Evolutionary conservation across 2,329 filamentous ascomycete species (phyloP), one percentile per base, ranked within the genome.

Genomic region (Lachnellula arida): DNA sequence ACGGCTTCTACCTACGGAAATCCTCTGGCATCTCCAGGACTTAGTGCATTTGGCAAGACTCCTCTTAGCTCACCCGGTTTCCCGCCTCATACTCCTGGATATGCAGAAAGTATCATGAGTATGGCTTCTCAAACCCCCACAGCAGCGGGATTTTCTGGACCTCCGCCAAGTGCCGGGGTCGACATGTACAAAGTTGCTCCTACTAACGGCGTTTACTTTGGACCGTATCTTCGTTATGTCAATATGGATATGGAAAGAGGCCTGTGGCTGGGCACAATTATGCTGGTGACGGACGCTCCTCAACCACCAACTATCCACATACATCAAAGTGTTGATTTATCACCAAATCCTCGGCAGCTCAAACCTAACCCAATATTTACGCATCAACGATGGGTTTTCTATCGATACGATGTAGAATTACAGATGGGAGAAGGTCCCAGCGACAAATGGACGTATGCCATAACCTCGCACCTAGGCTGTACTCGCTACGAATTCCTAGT

Each of bases 401-500:
- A 95, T 74, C 89, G 92, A 68, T 99, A 99, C 68, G 91, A 96
- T 60, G 73, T 97, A 54, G 89, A 96, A 59, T 73, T 99, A 47
- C 85, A 84, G 58, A 99, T 99, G 94, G 86, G 88, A 35, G 92
- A 97, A 15, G 81, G 79, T 25, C 81, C 84, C 32, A 88, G 91
- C 0, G 82, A 86, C 62, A 88, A 94, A 68, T 99, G 94, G 94
- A 99, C 94, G 0, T 99, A 99, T 69, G 94, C 94, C 1, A 92
- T 99, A 51, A 99, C 94, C 0, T 97, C 94, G 1, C 92, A 97
- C 68, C 78, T 97, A 19, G 94, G 94, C 35, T 99, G 94, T 74
- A 97, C 94, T n/a, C 84, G 94, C 25, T 99, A 97, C 72, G 94
- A 99, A 68, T 99, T 99, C 71, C 80, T 97, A 19, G 89, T 99